Conservation (phyloP, 495 filamentous ascomycete species). For the Penicillium turbatum region DNA sequence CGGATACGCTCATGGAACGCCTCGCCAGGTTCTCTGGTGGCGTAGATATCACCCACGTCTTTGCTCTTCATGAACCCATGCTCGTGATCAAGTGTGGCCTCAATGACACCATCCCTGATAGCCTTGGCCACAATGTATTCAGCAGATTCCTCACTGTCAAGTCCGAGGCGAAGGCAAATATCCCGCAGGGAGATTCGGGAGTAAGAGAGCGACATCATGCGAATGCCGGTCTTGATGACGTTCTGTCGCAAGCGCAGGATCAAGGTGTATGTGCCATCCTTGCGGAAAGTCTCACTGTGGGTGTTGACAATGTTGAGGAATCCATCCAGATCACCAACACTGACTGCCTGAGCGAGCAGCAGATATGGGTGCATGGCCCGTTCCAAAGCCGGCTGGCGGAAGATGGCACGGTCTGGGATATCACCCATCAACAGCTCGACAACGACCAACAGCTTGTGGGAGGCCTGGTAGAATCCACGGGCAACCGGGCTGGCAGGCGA, state of each 20-base stretch:
- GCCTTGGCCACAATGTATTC: slow-evolving; percentile 99
- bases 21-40: slow-evolving; percentile 91
- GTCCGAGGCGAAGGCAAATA: slow-evolving; percentile 88
- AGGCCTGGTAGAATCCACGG: slow-evolving; percentile 89
- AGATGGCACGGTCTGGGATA: slow-evolving; percentile 90
- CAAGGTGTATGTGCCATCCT: slow-evolving; percentile 91
- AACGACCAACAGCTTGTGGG: slow-evolving; percentile 88
- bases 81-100: slow-evolving; percentile 91
- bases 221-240: slow-evolving; percentile 98
- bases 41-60: slow-evolving; percentile 90
- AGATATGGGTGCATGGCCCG: slow-evolving; percentile 86
- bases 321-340: slow-evolving; percentile 87
- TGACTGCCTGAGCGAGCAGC: slow-evolving; percentile 86
- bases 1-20: slow-evolving; percentile 94
- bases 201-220: slow-evolving; percentile 98
- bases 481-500: slow-evolving; percentile 85
- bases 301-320: slow-evolving; percentile 79
- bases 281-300: slow-evolving; percentile 78
- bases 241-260: slow-evolving; percentile 93
- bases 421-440: slow-evolving; percentile 98
- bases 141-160: slow-evolving; percentile 92
- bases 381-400: slow-evolving; percentile 83
- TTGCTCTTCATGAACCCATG: slow-evolving; percentile 98
- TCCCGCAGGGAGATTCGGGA: slow-evolving; percentile 95
- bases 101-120: slow-evolving; percentile 95